These are phyloP conservation scores for Xylona heveae DNA, from an alignment of 495 filamentous ascomycete genomes.

Conservation along the genomic window DNA sequence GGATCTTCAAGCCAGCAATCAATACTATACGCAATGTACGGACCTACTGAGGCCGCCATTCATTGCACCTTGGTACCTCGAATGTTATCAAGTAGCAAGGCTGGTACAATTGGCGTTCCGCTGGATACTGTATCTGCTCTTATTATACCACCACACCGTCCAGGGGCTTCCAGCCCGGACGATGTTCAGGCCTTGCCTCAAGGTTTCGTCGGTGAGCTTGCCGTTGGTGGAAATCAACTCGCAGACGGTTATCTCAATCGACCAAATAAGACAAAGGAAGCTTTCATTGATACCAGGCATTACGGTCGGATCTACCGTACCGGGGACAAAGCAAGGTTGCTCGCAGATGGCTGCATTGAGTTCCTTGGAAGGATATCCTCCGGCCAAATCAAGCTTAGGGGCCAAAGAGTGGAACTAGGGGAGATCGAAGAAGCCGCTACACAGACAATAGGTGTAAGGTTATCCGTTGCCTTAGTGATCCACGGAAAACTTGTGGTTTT, in stretches of 20 bases:
- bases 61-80: slow-evolving; percentile 40
- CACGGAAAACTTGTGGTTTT: slow-evolving; percentile 42
- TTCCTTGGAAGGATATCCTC: slow-evolving; percentile 61
- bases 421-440: slow-evolving; percentile 55
- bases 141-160: slow-evolving; percentile 24
- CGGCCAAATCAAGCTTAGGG: slow-evolving; percentile 65
- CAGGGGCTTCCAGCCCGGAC: slow-evolving; percentile 10
- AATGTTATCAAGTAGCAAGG: slow-evolving; percentile 23
- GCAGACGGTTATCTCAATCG: slow-evolving; percentile 70
- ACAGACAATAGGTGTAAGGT: slow-evolving; percentile 26
- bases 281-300: slow-evolving; percentile 37
- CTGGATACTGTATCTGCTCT: slow-evolving; percentile 60
- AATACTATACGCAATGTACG: slow-evolving; percentile 70
- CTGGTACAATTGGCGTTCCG: slow-evolving; percentile 48
- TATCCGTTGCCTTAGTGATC: slow-evolving; percentile 37
- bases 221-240: slow-evolving; percentile 57
- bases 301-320: slow-evolving; percentile 54
- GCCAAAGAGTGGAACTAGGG: slow-evolving; percentile 65
- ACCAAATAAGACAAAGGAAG: slow-evolving; percentile 46
- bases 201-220: slow-evolving; percentile 61
- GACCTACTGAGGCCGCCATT: slow-evolving; percentile 67
- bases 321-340: slow-evolving; percentile 57
- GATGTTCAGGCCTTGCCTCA: slow-evolving; percentile 30
- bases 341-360: slow-evolving; percentile 47
- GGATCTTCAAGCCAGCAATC: slow-evolving; percentile 13